Evolutionary conservation across 202 grass and related monocot species (phyloP).

Genomic region (Dendrocalamus latiflorus): DNA sequence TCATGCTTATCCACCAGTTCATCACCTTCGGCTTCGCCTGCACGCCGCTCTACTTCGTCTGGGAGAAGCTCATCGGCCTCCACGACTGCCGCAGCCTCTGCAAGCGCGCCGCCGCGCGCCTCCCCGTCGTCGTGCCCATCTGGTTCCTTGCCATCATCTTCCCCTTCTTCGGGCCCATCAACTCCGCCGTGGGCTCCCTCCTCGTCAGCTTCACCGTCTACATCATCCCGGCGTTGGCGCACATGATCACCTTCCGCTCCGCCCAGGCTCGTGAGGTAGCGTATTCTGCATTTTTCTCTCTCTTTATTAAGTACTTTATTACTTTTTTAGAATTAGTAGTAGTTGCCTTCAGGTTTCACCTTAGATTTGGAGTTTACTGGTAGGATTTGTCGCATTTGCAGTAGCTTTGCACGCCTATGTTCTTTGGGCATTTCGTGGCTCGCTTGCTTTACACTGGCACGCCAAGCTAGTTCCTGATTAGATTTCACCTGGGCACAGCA

Average conservation of each 20-base stretch:
- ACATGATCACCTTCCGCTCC: conserved; percentile 88
- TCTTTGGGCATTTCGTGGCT: no score
- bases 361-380: no score
- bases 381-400: no score
- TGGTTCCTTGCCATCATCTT: conserved; percentile 98
- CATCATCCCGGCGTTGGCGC: conserved; percentile 80
- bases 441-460: no score
- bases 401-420: no score
- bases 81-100: conserved; percentile 95
- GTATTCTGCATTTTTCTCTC: no score
- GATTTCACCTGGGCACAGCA: no score
- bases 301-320: no score
- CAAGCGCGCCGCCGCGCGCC: conserved; percentile 72
- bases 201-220: conserved; percentile 98
- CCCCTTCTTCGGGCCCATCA: conserved; percentile 96
- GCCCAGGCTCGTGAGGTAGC: conserved; percentile 84
- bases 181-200: conserved; percentile 82
- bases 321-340: no score
- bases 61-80: conserved; percentile 94
- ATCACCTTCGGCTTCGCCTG: conserved; percentile 99
- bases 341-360: no score
- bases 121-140: conserved; percentile 92
- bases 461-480: no score
- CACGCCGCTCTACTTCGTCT: conserved; percentile 95
- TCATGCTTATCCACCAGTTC: conserved; percentile 95